A percentile compares a stretch with the other conserved stretches of the same genome.
These are phyloP conservation scores for Rosa multiflora DNA, from an alignment of 306 rosid genomes.

Conservation along the genomic window DNA sequence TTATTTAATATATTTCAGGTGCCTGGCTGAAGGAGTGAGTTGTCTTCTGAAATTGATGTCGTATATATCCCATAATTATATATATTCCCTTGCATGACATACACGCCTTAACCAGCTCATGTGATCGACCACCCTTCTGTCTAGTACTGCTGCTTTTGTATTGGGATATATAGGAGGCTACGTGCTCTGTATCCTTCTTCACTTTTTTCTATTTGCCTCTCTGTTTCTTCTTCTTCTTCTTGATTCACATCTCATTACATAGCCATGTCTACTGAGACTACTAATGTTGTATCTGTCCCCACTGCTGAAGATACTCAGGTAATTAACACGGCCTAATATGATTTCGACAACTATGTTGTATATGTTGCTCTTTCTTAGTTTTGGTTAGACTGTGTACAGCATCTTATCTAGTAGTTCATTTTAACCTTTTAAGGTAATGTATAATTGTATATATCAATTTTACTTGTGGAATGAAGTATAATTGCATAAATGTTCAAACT, in stretches of 20 bases:
- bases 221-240: constrained; percentile 1
- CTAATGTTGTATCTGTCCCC: background rate
- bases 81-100: constrained; percentile 1
- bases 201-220: constrained; percentile 8
- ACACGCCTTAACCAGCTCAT: constrained; percentile 12
- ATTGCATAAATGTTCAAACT: background rate
- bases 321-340: background rate
- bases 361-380: background rate
- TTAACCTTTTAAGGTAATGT: background rate
- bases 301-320: constrained; percentile 10
- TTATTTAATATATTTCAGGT: background rate
- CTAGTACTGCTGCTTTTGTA: constrained; percentile 16
- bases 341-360: background rate
- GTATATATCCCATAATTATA: background rate
- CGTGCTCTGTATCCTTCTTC: constrained; percentile 9
- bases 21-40: constrained; percentile 7
- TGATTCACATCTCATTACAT: background rate
- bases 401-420: background rate
- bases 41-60: constrained; percentile 14
- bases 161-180: constrained; percentile 3
- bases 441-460: background rate
- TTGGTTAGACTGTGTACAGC: background rate
- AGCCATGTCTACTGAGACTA: constrained; percentile 20
- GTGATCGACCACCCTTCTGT: constrained; percentile 9
- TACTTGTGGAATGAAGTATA: background rate